Evolutionary conservation across 345 rosid species (phyloP).

Genomic region (Erucastrum elatum): DNA sequence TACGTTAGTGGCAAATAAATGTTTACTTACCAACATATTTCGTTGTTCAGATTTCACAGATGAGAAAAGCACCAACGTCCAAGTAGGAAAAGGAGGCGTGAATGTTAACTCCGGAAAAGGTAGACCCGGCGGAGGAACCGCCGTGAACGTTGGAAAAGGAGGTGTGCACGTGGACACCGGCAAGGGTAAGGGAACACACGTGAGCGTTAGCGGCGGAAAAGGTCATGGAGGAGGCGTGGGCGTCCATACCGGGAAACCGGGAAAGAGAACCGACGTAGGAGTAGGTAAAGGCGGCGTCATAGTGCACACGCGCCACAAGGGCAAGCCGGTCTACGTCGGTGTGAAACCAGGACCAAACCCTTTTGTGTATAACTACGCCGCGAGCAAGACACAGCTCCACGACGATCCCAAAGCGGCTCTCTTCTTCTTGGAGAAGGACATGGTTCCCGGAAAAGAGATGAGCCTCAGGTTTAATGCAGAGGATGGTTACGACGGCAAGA

Average conservation of each 20-base stretch:
- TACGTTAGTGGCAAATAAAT: conserved; percentile 5
- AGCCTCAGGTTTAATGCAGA: conserved; percentile 55
- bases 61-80: conserved; percentile 57
- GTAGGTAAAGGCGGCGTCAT: conserved; percentile 81
- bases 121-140: conserved; percentile 57
- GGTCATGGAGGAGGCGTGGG: conserved; percentile 45
- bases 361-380: conserved; percentile 44
- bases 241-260: conserved; percentile 53
- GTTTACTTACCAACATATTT: neutral
- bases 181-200: conserved; percentile 54
- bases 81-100: conserved; percentile 46
- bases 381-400: conserved; percentile 62
- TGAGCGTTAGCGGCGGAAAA: conserved; percentile 49
- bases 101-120: conserved; percentile 47
- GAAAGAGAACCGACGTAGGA: conserved; percentile 55
- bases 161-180: conserved; percentile 65
- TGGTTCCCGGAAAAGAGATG: conserved; percentile 59
- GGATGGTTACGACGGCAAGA: conserved; percentile 36
- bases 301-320: conserved; percentile 58
- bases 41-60: conserved; percentile 51
- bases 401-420: conserved; percentile 60
- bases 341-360: conserved; percentile 51
- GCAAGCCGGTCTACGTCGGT: conserved; percentile 63
- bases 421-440: conserved; percentile 82
- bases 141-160: conserved; percentile 56